Evolutionary conservation across 192 early-diverging fungal species (phyloP), one percentile per base, ranked within the genome.

Genomic region (Rhizophagus prolifer): DNA sequence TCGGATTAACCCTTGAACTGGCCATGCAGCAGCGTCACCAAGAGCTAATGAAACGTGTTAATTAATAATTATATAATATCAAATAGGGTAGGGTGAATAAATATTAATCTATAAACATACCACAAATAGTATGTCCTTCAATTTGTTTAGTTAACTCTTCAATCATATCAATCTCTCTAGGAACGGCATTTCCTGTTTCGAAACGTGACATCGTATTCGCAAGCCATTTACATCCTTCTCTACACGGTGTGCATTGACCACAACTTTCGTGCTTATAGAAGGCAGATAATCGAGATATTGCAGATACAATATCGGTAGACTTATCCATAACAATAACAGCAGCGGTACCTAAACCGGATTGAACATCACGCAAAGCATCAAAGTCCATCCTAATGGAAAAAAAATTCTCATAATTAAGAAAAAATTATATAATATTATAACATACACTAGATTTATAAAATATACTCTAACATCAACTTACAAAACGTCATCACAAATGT

Each of bases 321-420:
- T 97, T 98, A 86, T 98, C 95, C 95, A 98, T 97, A 62, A 98
- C 97, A 83, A 98, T 97, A 28, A 98, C 94, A 44, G 95, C 97
- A 6, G 95, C 97, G 23, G 97, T 98, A 73, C 97, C 97, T 59
- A 98, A 87, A 59, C 96, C 95, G 78, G 94, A 95, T 80, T 95
- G 90, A 50, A 90, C 91, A 85, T 99, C 97, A 78, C 93, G 92
- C 72, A 99, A 88, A 54, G 94, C 94, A 86, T 99, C 97, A 88
- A 97, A 99, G 84, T 99, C 97, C 97, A 99, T 99, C 64, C 82
- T 83, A 70, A n/a, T 19, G 31, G 10, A 50, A 16, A n/a, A 70
- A 46, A 16, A 21, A 6, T 13, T 47, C 25, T 30, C 21, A 23
- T n/a, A 10, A 5, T 44, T 26, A 16, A 14, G 12, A 66, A 26